Evolutionary conservation across 140 eudicot species (phyloP).

Genomic region (Bidens hawaiensis): DNA sequence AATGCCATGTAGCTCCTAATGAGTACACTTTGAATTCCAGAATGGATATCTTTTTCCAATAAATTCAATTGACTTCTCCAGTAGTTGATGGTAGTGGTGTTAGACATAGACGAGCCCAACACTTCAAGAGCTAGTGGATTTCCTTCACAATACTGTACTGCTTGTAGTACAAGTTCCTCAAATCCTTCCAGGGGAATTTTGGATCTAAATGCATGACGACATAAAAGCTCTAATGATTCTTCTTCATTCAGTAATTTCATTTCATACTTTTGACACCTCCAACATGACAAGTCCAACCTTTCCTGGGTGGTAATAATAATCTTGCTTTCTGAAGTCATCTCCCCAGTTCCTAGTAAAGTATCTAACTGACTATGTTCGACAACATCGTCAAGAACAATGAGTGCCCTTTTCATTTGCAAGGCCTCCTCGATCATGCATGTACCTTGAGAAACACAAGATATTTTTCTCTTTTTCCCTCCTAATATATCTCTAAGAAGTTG

Average conservation of each 20-base stretch:
- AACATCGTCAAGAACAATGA: slow-evolving; percentile 32
- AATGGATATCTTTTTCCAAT: not conserved
- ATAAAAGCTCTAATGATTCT: slow-evolving; percentile 28
- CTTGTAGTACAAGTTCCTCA: slow-evolving; percentile 8
- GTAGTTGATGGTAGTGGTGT: not conserved
- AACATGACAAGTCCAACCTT: not conserved
- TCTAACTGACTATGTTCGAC: slow-evolving; percentile 15
- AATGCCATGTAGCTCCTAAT: slow-evolving; percentile 14
- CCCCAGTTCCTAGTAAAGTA: slow-evolving; percentile 21
- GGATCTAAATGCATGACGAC: slow-evolving; percentile 30
- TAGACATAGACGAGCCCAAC: slow-evolving; percentile 21
- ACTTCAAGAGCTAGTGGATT: slow-evolving; percentile 18
- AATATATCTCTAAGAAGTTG: slow-evolving; percentile 24
- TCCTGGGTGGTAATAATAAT: slow-evolving; percentile 26
- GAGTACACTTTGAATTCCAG: slow-evolving; percentile 8
- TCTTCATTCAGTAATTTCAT: slow-evolving; percentile 7
- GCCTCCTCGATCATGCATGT: slow-evolving; percentile 18
- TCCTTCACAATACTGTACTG: slow-evolving; percentile 2
- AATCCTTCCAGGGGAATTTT: slow-evolving; percentile 20
- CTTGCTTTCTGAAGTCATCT: slow-evolving; percentile 22
- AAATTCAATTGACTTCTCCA: slow-evolving; percentile 3
- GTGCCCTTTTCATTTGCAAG: slow-evolving; percentile 12
- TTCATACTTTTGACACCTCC: slow-evolving; percentile 1
- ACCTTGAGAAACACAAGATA: not conserved
- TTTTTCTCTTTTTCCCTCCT: slow-evolving; percentile 7